These are phyloP conservation scores for Acer negundo DNA, from an alignment of 345 rosid species.

Conservation along the genomic window DNA sequence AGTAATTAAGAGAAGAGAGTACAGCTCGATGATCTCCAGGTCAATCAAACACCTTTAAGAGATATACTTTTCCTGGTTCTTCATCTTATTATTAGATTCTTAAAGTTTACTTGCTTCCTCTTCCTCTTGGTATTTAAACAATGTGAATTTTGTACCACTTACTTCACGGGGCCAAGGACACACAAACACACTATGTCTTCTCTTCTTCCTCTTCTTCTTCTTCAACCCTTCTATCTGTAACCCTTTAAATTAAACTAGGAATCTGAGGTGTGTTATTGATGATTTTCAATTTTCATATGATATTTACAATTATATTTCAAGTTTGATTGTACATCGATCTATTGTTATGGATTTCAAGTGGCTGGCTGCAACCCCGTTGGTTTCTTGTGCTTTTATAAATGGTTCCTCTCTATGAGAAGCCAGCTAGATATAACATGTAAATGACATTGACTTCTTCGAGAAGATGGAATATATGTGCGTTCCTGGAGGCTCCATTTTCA, in stretches of 20 bases:
- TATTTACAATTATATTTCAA: not conserved
- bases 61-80: conserved; percentile 28
- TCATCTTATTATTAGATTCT: conserved; percentile 18
- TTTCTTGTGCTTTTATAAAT: not conserved
- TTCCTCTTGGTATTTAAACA: conserved; percentile 26
- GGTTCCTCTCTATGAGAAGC: not conserved
- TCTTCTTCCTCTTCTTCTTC: conserved; percentile 17
- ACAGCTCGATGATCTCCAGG: conserved; percentile 12
- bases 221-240: not conserved
- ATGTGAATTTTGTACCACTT: not conserved
- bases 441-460: not conserved
- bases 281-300: too few species aligned
- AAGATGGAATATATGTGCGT: not conserved
- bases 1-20: conserved; percentile 19
- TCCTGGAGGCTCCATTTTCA: not conserved
- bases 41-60: conserved; percentile 26
- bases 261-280: conserved; percentile 11
- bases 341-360: not conserved
- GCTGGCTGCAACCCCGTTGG: not conserved
- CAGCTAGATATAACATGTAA: not conserved
- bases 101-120: conserved; percentile 9
- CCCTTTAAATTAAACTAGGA: conserved; percentile 11
- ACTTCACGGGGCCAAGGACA: conserved; percentile 22
- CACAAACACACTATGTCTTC: not conserved
- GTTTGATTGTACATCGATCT: not conserved